Base-by-base conservation (phyloP, 2,329 filamentous ascomycete species). In the Penicillium sp. region DNA sequence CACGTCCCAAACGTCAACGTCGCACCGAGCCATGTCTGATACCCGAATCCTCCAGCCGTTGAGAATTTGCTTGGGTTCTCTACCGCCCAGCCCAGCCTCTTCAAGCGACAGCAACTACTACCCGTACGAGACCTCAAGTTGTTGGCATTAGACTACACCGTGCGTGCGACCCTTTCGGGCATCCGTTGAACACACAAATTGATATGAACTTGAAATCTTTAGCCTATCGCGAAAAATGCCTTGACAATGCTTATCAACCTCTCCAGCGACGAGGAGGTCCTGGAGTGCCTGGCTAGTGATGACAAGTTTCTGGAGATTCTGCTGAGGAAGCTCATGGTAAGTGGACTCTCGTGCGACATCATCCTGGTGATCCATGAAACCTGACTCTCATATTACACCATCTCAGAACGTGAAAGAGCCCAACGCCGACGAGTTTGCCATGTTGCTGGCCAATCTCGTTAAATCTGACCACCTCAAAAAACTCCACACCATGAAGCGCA, bases 161-260 rank as follows among this genome's bases (percentile, higher is more conserved):
- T 95, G 79, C 70, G 87, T 77, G 43, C 52, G 33, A 24, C 35
- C 19, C 35, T 43, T 53, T 27, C 22, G n/a, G 7, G 16, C 57
- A 31, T 50, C 16, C n/a, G 16, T 51, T 13, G 39, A 52, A 60
- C 50, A 18, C 16, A 19, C 3, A n/a, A 40, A 36, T 24, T 31
- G 36, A 54, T 55, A 58, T 46, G n/a, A 46, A 60, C 60, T 50
- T 36, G 24, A 14, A 54, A 40, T 46, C 31, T 19, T 4, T 63
- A 96, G 87, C 87, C 89, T 74, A 96, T 97, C 61, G 90, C 94
- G n/a, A 91, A 95, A 74, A 90, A 96, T 86, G 93, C 90, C 39
- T 79, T 97, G 66, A 96, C 88, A 14, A 81, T 81, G 53, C 69
- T 82, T 46, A 94, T 97, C 66, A 87, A 99, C 61, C 85, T 98